Evolutionary conservation across 306 rosid genomes (phyloP).

Genomic region (Cucumis hystrix): DNA sequence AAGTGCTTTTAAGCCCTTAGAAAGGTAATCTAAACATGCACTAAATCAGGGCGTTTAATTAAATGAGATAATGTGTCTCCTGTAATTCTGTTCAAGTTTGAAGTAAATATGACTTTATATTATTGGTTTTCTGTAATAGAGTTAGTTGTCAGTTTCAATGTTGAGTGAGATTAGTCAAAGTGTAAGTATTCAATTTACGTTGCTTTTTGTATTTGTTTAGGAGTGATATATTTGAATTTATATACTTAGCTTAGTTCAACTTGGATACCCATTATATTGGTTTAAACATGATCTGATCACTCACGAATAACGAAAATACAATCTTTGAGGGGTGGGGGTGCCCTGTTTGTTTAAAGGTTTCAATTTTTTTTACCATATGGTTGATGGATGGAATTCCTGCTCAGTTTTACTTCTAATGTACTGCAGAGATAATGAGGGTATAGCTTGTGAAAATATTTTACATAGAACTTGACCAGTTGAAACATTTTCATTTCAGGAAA

Average conservation of each 20-base stretch:
- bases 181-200: background rate
- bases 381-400: background rate
- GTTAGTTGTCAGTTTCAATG: background rate
- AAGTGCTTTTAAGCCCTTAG: too few relatives aligned
- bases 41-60: background rate
- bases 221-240: background rate
- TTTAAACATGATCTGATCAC: background rate
- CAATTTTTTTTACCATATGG: background rate
- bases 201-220: background rate
- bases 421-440: background rate
- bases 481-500: slow-evolving; percentile 33
- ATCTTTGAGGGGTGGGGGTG: background rate
- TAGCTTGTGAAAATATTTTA: background rate
- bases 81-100: background rate
- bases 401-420: background rate
- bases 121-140: background rate
- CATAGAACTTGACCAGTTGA: slow-evolving; percentile 7
- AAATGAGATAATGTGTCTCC: background rate
- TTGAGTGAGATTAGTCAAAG: background rate
- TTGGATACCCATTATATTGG: background rate
- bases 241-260: background rate
- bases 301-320: background rate
- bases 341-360: background rate
- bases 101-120: background rate
- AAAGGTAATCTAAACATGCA: too few relatives aligned